Evolutionary conservation across 805 yeast species (phyloP), one percentile per base, ranked within the genome.

Genomic region (Phaffomyces thermotolerans): DNA sequence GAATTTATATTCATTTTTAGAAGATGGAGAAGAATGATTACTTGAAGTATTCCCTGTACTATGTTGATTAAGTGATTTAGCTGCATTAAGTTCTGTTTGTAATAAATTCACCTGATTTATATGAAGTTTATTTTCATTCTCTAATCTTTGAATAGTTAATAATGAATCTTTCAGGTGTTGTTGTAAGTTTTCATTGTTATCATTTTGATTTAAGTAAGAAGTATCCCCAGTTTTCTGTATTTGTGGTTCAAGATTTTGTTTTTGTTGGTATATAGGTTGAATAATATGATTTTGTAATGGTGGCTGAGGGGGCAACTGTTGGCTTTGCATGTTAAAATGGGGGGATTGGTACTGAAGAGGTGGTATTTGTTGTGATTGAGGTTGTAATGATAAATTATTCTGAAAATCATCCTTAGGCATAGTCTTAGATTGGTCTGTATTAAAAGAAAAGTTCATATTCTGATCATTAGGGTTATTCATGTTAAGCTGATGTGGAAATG

Each of bases 111-210:
- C 42, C 10, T 45, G 46, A 10, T 25, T 39, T 7, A 39, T 45
- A 13, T 42, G 38, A 8, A 48, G 41, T 1, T 39, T 36, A 10
- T 44, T 51, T 34, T 52, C 55, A 14, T 37, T 25, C 29, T 54
- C 57, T 12, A 52, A 39, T 25, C 23, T 22, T 27, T 52, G 53
- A 17, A 52, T 51, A 10, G 45, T 43, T 13, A 35, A 39, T 30
- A 24, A 39, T 24, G 53, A 53, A 1, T 47, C 39, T 14, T 51
- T 48, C 2, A 50, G 20, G 22, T 52, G 53, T 31, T 51, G 50
- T 22, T 43, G 49, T n/a, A 52, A 23, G 1, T 29, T 24, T 6
- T 15, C 34, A 8, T 29, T 13, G 29, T 12, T 27, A 27, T 27
- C 29, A 27, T 27, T 9, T 10, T 27, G 29, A 10, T 27, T 27